phyloP scores from a whole-genome alignment of 208 protist species.

The Acanthamoeba culbertsoni region DNA sequence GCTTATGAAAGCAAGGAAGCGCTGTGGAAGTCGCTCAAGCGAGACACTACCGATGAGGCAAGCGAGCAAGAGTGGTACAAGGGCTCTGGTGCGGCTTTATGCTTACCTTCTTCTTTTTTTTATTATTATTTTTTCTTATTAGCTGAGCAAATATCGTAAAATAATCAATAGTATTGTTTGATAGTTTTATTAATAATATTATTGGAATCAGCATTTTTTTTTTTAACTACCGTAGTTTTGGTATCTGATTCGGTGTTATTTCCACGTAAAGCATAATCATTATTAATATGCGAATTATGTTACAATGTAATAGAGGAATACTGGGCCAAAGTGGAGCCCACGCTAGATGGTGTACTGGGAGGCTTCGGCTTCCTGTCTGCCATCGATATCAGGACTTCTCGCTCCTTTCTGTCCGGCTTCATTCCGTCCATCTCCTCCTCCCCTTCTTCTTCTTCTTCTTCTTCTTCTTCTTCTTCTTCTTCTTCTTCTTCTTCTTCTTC shows the following conservation, averaged over 20 bases:
- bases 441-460: neutral
- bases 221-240: neutral
- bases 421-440: neutral
- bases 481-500: neutral
- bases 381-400: slow-evolving; percentile 36
- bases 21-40: neutral
- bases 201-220: too few relatives aligned
- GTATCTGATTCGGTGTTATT: neutral
- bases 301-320: neutral
- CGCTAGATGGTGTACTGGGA: slow-evolving; percentile 22
- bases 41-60: neutral
- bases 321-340: slow-evolving; percentile 22
- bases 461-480: neutral
- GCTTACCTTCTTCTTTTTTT: neutral
- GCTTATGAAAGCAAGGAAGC: neutral
- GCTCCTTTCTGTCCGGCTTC: slow-evolving; percentile 12
- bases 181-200: neutral
- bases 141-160: too few relatives aligned
- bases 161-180: too few relatives aligned
- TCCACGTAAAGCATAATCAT: too few relatives aligned
- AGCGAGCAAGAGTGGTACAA: slow-evolving; percentile 10
- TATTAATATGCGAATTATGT: too few relatives aligned
- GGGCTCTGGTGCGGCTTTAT: neutral
- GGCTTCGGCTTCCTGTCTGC: slow-evolving; percentile 41
- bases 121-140: too few relatives aligned